Percentiles rank a stretch among this genome's conserved stretches.
phyloP scores from a whole-genome alignment of 345 rosid species.

The Crucihimalaya himalaica region DNA sequence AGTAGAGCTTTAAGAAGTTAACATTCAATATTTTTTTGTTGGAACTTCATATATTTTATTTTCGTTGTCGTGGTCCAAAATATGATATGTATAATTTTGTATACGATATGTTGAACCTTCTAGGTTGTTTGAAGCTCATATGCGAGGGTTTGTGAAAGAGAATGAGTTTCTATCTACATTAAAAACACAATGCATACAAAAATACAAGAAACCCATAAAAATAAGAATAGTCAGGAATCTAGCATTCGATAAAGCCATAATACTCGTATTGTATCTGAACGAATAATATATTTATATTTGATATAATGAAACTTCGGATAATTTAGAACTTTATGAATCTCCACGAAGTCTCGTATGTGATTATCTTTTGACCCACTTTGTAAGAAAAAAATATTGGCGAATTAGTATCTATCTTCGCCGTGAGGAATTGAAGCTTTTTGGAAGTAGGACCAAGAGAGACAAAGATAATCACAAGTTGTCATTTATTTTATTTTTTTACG shows the following conservation, averaged over 20 bases:
- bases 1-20: neutral
- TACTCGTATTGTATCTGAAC: neutral
- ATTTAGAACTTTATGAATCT: neutral
- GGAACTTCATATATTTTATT: neutral
- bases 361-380: neutral
- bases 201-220: neutral
- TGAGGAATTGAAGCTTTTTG: neutral
- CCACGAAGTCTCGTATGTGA: neutral
- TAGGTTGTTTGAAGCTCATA: neutral
- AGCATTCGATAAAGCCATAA: neutral
- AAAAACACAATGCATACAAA: neutral
- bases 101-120: neutral
- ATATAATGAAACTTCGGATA: neutral
- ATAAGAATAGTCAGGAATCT: neutral
- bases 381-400: neutral
- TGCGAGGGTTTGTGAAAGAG: neutral
- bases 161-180: neutral
- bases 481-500: neutral
- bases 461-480: slow-evolving; percentile 21
- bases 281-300: neutral
- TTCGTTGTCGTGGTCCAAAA: neutral
- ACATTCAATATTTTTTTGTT: neutral
- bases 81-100: neutral
- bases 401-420: neutral
- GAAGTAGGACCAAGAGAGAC: slow-evolving; percentile 25